Percentiles rank a stretch among this genome's conserved stretches.
These are phyloP conservation scores for Eutrema heterophyllum DNA, from an alignment of 345 rosid genomes.

Conservation along the genomic window DNA sequence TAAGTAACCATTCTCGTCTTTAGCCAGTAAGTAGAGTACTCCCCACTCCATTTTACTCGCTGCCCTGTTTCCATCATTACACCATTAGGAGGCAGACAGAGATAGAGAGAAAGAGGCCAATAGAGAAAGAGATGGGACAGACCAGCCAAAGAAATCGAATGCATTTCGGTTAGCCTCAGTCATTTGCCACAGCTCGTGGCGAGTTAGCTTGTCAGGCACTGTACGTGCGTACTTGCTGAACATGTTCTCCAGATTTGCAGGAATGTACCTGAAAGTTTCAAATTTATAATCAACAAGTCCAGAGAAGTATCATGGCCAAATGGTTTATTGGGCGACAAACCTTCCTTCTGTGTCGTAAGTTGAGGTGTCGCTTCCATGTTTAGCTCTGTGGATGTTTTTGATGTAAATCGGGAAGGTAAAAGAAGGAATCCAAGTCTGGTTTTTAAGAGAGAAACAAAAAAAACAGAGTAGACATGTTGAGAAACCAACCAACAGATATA, in stretches of 20 bases:
- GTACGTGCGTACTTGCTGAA: constrained; percentile 64
- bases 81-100: neutral
- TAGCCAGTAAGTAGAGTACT: constrained; percentile 43
- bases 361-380: constrained; percentile 60
- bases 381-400: constrained; percentile 54
- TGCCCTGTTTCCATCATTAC: constrained; percentile 31
- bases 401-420: constrained; percentile 44
- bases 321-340: constrained; percentile 18
- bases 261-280: constrained; percentile 38
- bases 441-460: neutral
- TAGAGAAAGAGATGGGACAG: neutral
- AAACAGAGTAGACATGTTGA: neutral
- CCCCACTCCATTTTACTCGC: constrained; percentile 56
- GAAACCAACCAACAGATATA: neutral
- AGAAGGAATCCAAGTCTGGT: constrained; percentile 57
- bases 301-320: neutral
- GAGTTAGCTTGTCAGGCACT: constrained; percentile 46
- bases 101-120: neutral
- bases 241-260: constrained; percentile 52
- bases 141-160: constrained; percentile 56
- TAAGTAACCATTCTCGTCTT: constrained; percentile 51
- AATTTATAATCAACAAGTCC: neutral
- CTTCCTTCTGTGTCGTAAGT: constrained; percentile 64
- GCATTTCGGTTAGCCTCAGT: constrained; percentile 45
- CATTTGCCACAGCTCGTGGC: constrained; percentile 55